Evolutionary conservation across 805 yeast genomes (phyloP).

Genomic region (Candida cerambycidarum): DNA sequence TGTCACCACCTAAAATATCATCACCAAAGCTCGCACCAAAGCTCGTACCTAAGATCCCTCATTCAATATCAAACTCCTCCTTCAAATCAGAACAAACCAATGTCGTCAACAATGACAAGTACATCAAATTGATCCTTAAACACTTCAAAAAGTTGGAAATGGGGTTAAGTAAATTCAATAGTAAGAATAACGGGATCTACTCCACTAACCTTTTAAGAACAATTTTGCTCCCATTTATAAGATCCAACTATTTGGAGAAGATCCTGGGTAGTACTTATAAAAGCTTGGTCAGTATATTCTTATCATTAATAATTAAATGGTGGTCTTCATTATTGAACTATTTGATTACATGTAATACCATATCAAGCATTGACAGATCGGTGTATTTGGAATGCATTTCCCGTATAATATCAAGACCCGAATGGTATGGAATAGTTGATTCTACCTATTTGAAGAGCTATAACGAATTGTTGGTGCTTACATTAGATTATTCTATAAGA

Average conservation of each 20-base stretch:
- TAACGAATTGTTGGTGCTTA: conserved; percentile 42
- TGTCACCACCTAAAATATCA: background rate
- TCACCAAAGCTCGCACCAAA: background rate
- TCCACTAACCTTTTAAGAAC: conserved; percentile 50
- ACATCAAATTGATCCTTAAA: conserved; percentile 17
- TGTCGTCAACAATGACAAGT: conserved; percentile 11
- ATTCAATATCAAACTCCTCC: conserved; percentile 3
- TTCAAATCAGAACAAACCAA: background rate
- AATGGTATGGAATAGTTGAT: conserved; percentile 41
- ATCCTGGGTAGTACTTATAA: conserved; percentile 23
- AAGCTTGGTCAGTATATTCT: conserved; percentile 32
- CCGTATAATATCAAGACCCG: conserved; percentile 45
- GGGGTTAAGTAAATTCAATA: conserved; percentile 43
- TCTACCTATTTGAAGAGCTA: conserved; percentile 21
- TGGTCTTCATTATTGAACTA: conserved; percentile 48
- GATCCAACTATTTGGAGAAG: conserved; percentile 26
- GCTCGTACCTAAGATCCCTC: background rate
- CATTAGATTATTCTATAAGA: conserved; percentile 52
- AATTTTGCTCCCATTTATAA: conserved; percentile 44
- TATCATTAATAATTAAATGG: conserved; percentile 46
- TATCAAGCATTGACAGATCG: conserved; percentile 47
- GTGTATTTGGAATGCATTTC: conserved; percentile 58
- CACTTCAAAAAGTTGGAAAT: conserved; percentile 44
- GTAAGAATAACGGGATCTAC: conserved; percentile 36
- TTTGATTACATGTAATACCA: conserved; percentile 18